Conservation (phyloP, 148 eudicot genomes). For the Diospyros lotus region DNA sequence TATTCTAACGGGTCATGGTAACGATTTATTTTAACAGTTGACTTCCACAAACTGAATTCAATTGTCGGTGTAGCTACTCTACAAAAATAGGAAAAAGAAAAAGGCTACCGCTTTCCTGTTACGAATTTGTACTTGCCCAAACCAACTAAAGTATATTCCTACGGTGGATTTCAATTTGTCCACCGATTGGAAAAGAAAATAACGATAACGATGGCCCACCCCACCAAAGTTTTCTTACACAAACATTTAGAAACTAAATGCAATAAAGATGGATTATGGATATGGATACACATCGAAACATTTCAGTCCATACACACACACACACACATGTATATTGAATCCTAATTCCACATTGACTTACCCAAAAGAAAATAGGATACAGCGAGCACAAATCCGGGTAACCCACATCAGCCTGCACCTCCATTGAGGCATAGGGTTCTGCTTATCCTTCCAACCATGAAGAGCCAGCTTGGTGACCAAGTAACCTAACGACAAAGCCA, state of each 20-base stretch:
- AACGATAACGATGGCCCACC: neutral
- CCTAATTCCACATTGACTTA: conserved; percentile 14
- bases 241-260: neutral
- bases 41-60: neutral
- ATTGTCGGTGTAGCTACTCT: too few relatives aligned
- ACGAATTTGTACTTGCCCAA: too few relatives aligned
- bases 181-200: too few relatives aligned
- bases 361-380: conserved; percentile 92
- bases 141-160: too few relatives aligned
- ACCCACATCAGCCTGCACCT: conserved; percentile 79
- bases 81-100: too few relatives aligned
- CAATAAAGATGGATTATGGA: neutral
- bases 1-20: neutral
- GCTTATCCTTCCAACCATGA: conserved; percentile 76
- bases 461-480: conserved; percentile 63
- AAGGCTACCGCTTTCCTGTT: too few relatives aligned
- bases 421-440: conserved; percentile 87
- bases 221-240: neutral
- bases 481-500: conserved; percentile 59
- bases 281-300: neutral
- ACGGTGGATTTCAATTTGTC: too few relatives aligned
- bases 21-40: neutral
- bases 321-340: neutral
- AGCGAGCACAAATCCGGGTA: conserved; percentile 62
- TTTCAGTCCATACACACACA: too few relatives aligned